Base-by-base conservation (phyloP, 1,139 yeast genomes). In the Geotrichum reessii region DNA sequence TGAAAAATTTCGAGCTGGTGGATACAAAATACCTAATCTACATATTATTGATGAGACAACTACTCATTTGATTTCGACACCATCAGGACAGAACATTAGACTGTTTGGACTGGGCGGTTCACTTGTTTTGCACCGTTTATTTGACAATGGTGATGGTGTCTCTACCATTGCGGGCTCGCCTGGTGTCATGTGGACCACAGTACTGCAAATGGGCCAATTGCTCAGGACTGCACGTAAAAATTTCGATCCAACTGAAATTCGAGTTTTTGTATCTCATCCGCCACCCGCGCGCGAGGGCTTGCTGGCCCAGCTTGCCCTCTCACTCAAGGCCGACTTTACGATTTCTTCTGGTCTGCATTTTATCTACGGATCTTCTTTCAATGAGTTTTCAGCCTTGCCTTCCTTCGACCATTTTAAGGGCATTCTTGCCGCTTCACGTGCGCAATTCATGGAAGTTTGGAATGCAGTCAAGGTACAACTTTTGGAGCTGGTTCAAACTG, bases 51-150 rank as follows among this genome's bases (percentile, higher is more conserved):
- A 86, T 68, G 92, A 87, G 66, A 73, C 74, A 48, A 73, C 73
- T 44, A 67, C 71, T 5, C 65, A 62, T 56, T 63, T 65, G 21
- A 69, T 78, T 28, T 78, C 76, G 62, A 75, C 76, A 3, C 67
- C 73, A 7, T 64, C 71, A 25, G 80, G 77, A 2, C 74, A 79
- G 44, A 76, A 77, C 47, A 70, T 87, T 48, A 77, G 84, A 49
- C 71, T 87, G 33, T 78, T 85, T 60, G 95, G 95, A 0, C 68
- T 87, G 2, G 91, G 95, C 1, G 95, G 95, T 1, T 80, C 86
- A 14, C 70, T 86, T 51, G 82, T 86, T 49, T 79, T 83, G 62
- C 87, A 85, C 63, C 82, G 85, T 63, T 74, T 87, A 57, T 86
- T 87, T 67, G 89, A 87, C 66, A 84, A 82, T 63, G 95, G 93